phyloP scores from a whole-genome alignment of 768 basidiomycete genomes.

The Mycena metata region DNA sequence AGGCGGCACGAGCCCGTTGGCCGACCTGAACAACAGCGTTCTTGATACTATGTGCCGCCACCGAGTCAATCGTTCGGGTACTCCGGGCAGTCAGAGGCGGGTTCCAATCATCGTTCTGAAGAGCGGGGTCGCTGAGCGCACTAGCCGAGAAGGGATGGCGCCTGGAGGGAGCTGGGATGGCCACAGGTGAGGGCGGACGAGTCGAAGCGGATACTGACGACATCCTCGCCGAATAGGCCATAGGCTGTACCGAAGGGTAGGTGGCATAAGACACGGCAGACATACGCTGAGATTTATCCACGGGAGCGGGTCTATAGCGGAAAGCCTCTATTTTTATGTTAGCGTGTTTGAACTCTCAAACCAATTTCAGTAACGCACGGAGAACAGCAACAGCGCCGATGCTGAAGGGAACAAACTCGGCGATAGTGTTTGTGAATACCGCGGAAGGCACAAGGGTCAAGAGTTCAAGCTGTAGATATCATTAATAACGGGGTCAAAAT shows the following conservation, averaged over 20 bases:
- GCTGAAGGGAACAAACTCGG: constrained; percentile 58
- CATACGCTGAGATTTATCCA: constrained; percentile 20
- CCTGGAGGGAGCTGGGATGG: constrained; percentile 8
- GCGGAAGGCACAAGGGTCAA: constrained; percentile 55
- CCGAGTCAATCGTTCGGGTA: constrained; percentile 41
- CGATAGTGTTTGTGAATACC: constrained; percentile 50
- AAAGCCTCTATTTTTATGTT: constrained; percentile 34
- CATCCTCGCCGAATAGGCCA: neutral
- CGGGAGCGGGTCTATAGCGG: constrained; percentile 10
- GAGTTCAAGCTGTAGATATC: constrained; percentile 50
- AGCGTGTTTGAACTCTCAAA: neutral
- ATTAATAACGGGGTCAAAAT: neutral
- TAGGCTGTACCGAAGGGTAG: constrained; percentile 15
- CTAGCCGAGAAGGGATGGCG: constrained; percentile 39
- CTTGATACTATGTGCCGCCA: constrained; percentile 37
- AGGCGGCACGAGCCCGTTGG: constrained; percentile 34
- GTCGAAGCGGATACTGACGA: constrained; percentile 16
- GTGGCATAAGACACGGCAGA: constrained; percentile 32
- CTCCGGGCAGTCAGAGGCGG: constrained; percentile 36
- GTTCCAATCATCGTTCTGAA: constrained; percentile 32
- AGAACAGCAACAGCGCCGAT: constrained; percentile 58
- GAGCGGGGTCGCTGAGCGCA: constrained; percentile 29
- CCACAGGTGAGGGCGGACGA: constrained; percentile 22
- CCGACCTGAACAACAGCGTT: constrained; percentile 43
- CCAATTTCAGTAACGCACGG: constrained; percentile 45